Conservation (phyloP, 768 basidiomycete genomes). For the Cystofilobasidium ferigula region DNA sequence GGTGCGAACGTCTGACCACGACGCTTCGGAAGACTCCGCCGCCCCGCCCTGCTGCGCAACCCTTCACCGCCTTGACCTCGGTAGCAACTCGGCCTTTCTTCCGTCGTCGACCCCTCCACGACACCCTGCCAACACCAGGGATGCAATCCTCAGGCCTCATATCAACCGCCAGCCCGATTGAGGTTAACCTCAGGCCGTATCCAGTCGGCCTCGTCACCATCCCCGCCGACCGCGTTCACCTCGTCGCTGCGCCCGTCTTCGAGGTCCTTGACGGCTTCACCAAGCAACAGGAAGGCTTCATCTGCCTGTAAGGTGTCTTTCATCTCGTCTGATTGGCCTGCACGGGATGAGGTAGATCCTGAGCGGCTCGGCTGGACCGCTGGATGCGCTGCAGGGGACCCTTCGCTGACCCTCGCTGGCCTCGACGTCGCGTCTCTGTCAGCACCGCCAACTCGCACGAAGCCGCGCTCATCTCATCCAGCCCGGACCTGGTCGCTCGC, state of each 20-base stretch:
- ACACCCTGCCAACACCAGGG: no score
- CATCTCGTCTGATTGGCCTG: no score
- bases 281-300: background rate
- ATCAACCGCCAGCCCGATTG: background rate
- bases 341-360: no score
- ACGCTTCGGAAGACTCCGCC: no score
- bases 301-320: background rate
- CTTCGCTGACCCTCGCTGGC: background rate
- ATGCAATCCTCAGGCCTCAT: background rate
- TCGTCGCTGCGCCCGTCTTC: background rate
- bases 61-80: no score
- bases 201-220: background rate
- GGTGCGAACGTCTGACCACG: no score
- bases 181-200: background rate
- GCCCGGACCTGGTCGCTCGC: background rate
- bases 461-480: background rate
- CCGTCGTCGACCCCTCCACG: background rate
- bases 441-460: constrained; percentile 4
- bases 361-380: no score
- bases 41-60: no score
- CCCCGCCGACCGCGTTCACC: background rate
- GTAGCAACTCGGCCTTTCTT: no score
- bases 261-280: background rate
- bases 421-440: background rate
- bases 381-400: background rate